Evolutionary conservation across 352 stramenopile species (phyloP), one percentile per base, ranked within the genome.

Genomic region (Globisporangium abappressorium): DNA sequence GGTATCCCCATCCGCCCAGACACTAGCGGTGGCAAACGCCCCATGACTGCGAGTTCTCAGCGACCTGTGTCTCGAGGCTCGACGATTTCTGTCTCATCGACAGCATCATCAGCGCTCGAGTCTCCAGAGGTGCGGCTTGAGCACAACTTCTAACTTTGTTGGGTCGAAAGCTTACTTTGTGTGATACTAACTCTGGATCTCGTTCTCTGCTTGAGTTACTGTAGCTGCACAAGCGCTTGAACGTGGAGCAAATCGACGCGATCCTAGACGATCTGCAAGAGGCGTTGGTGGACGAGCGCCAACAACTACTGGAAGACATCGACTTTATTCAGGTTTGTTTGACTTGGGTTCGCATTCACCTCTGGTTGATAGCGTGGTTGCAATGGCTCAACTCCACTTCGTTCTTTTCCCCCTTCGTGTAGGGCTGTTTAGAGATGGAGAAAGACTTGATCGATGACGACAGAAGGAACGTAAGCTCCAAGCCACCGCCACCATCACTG

Each of bases 351-450:
- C 49, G 5, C 14, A 36, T 26, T 26, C 30, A 43, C 4, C 15
- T 34, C 30, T n/a, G 41, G 24, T 62, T 26, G 38, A 34, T 63
- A 3, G 22, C 4, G 30, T 26, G 30, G 3, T 28, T 26, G 41
- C 12, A 12, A 43, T 28, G 3, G 22, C 6, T 12, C 36, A 15
- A 26, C 24, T 5, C 30, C 30, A 33, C 30, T 33, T 33, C 30
- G 30, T 33, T 33, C 30, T 33, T 33, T 33, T 33, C 1, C 24
- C 28, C 6, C 8, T 30, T 20, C 14, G 5, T 46, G 30, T 54
- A 94, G 85, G 72, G 83, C 28, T 94, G 86, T 57, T 75, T 94
- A 22, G 86, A 94, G 71, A 94, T 94, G 86, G 86, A 94, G 59
- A 82, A 94, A 56, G 86, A 93, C 65, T 71, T 94, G 18, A 84